These are phyloP conservation scores for Prunus kanzakura DNA, from an alignment of 306 rosid species.

Conservation along the genomic window DNA sequence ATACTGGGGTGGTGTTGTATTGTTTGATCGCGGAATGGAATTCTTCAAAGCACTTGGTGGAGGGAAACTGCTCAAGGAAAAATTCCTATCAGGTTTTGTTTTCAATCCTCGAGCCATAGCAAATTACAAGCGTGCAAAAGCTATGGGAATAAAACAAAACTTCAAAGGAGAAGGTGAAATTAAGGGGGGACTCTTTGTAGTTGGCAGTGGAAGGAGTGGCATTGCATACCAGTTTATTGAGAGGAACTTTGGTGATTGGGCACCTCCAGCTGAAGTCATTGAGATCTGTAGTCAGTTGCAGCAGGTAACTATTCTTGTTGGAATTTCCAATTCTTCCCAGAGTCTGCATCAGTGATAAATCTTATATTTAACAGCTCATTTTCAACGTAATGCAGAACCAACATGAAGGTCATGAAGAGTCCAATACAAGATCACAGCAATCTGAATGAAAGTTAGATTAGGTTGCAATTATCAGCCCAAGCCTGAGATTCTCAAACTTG, in stretches of 20 bases:
- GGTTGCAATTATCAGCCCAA: background rate
- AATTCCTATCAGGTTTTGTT: constrained; percentile 71
- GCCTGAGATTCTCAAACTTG: constrained; percentile 5
- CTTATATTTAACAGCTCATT: constrained; percentile 22
- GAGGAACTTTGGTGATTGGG: constrained; percentile 96
- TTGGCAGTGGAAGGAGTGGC: constrained; percentile 71
- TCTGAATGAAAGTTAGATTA: constrained; percentile 5
- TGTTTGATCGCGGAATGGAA: constrained; percentile 49
- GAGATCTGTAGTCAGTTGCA: constrained; percentile 67
- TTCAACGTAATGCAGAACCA: constrained; percentile 50
- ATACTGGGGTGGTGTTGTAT: constrained; percentile 89
- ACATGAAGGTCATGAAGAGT: constrained; percentile 29
- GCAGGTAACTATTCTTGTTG: constrained; percentile 44
- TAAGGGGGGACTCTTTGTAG: constrained; percentile 77
- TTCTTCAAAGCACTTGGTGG: constrained; percentile 92
- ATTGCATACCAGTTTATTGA: constrained; percentile 85
- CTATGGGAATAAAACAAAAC: constrained; percentile 53
- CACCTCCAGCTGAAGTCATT: constrained; percentile 76
- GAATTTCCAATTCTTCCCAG: background rate
- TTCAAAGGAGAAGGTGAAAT: constrained; percentile 90
- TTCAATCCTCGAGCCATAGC: constrained; percentile 74
- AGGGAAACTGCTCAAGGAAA: constrained; percentile 72
- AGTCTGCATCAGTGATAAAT: constrained; percentile 6
- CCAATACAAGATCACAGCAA: constrained; percentile 24
- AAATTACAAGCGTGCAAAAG: constrained; percentile 79